phyloP scores from a whole-genome alignment of 371 early-diverging fungal species.

The Mortierella sp. region DNA sequence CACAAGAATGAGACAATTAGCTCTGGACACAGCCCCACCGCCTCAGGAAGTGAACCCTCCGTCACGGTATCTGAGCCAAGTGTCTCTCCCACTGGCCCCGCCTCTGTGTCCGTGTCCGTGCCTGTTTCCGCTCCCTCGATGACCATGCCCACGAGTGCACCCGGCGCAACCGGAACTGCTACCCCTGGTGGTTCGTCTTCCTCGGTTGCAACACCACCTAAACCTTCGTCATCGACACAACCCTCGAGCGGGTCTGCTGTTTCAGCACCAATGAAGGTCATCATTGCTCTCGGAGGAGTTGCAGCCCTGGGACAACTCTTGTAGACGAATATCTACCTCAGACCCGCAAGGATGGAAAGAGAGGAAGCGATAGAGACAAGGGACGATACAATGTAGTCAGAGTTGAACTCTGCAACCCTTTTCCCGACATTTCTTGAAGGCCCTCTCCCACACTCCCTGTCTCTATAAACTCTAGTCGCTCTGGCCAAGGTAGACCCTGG shows the following conservation, averaged over 20 bases:
- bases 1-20: background rate
- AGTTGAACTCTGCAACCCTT: too few relatives aligned
- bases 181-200: conserved; percentile 3
- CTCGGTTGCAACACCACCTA: background rate
- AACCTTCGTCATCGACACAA: conserved; percentile 11
- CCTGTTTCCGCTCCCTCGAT: conserved; percentile 3
- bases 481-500: too few relatives aligned
- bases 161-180: conserved; percentile 1
- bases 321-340: conserved; percentile 4
- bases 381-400: too few relatives aligned
- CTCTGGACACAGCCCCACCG: conserved; percentile 1
- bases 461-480: too few relatives aligned
- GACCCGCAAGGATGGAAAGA: too few relatives aligned
- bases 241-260: background rate
- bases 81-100: background rate
- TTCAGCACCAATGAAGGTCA: conserved; percentile 12
- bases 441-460: too few relatives aligned
- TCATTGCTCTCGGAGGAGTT: conserved; percentile 35
- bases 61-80: too few relatives aligned
- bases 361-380: too few relatives aligned
- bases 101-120: background rate
- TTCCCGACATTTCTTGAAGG: too few relatives aligned
- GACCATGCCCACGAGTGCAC: background rate
- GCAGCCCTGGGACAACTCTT: conserved; percentile 35
- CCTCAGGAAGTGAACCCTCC: background rate